phyloP scores from a whole-genome alignment of 148 eudicot genomes.

The Diospyros lotus region DNA sequence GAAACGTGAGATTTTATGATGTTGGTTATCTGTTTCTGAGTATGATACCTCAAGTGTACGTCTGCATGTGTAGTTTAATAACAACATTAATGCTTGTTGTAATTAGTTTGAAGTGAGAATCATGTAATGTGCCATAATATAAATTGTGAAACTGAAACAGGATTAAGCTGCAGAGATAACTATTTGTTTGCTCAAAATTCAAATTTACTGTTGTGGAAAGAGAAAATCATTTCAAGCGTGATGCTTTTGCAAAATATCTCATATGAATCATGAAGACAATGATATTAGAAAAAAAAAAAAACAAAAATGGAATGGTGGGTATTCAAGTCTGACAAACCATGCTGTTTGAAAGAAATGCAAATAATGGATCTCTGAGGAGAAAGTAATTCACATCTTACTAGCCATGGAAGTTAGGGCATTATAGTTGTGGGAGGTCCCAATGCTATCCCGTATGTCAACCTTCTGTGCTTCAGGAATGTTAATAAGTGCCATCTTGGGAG shows the following conservation, averaged over 20 bases:
- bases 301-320: no score
- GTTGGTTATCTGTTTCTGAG: neutral
- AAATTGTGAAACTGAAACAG: neutral
- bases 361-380: no score
- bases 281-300: neutral
- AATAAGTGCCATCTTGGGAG: neutral
- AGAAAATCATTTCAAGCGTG: neutral
- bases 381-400: conserved; percentile 3
- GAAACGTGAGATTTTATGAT: neutral
- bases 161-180: neutral
- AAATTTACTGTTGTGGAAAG: neutral
- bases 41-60: no score
- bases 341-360: neutral
- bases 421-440: neutral
- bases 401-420: neutral
- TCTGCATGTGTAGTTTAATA: neutral
- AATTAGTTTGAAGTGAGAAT: neutral
- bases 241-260: neutral
- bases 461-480: neutral
- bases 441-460: neutral
- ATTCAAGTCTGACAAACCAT: no score
- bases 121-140: neutral
- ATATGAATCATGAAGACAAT: neutral
- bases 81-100: neutral
- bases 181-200: neutral